A percentile compares a stretch with the other conserved stretches of the same genome.
phyloP scores from a whole-genome alignment of 2,329 filamentous ascomycete species.

The Xylaria sp. region DNA sequence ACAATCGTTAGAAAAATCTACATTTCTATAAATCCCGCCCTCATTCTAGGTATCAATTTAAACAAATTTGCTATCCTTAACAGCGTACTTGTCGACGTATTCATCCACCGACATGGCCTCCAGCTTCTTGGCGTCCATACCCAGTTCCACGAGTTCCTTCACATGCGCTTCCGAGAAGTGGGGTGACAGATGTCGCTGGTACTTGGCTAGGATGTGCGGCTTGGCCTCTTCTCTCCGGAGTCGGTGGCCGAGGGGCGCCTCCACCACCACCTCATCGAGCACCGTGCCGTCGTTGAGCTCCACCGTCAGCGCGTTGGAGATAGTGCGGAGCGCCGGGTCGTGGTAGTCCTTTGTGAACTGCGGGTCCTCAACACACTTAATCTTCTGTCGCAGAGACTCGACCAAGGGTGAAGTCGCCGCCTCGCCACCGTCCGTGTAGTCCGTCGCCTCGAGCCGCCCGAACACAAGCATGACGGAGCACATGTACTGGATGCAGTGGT shows the following conservation, averaged over 20 bases:
- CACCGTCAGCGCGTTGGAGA: slow-evolving; percentile 95
- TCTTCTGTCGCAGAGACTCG: slow-evolving; percentile 90
- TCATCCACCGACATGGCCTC: slow-evolving; percentile 87
- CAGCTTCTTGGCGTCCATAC: slow-evolving; percentile 77
- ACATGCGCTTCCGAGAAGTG: slow-evolving; percentile 83
- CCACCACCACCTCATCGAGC: slow-evolving; percentile 88
- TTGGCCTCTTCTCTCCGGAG: slow-evolving; percentile 95
- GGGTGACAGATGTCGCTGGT: slow-evolving; percentile 86
- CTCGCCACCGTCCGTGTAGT: slow-evolving; percentile 93
- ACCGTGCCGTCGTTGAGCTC: slow-evolving; percentile 94
- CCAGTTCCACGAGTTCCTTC: slow-evolving; percentile 82
- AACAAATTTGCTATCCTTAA: slow-evolving; percentile 70
- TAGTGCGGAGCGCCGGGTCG: slow-evolving; percentile 90
- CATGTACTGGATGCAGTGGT: slow-evolving; percentile 99
- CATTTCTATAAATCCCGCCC: slow-evolving; percentile 11
- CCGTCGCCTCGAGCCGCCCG: slow-evolving; percentile 89
- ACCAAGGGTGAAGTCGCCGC: slow-evolving; percentile 90
- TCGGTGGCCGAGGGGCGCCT: slow-evolving; percentile 93
- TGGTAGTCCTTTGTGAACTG: slow-evolving; percentile 97
- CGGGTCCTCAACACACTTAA: slow-evolving; percentile 95
- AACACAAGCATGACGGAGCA: slow-evolving; percentile 94
- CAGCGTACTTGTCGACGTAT: slow-evolving; percentile 79
- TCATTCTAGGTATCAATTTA: slow-evolving; percentile 23
- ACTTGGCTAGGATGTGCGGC: slow-evolving; percentile 95
- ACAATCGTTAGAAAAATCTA: slow-evolving; percentile 1